Evolutionary conservation across 306 rosid genomes (phyloP).

Genomic region (Vicia sativa): DNA sequence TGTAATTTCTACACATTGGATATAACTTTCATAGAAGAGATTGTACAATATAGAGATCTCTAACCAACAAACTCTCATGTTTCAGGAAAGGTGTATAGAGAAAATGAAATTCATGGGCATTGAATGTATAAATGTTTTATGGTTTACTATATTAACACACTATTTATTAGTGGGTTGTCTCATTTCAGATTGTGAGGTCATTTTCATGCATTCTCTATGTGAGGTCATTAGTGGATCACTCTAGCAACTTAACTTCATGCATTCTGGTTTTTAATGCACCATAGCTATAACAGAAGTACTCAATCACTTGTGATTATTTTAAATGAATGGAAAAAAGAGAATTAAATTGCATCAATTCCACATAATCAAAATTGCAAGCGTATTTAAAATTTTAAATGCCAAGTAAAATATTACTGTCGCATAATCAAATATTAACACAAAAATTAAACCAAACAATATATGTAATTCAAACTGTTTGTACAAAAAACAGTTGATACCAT

Average conservation of each 20-base stretch:
- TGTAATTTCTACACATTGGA: no score
- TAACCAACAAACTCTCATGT: constrained; percentile 31
- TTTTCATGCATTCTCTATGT: not conserved
- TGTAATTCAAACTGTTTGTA: constrained; percentile 21
- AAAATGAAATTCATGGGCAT: constrained; percentile 30
- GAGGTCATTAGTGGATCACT: no score
- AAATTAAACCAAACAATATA: constrained; percentile 14
- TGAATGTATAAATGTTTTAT: constrained; percentile 23
- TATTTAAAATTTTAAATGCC: no score
- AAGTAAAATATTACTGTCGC: no score
- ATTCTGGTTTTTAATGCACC: no score
- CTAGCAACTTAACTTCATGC: no score
- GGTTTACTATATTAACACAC: constrained; percentile 36
- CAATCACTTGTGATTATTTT: no score
- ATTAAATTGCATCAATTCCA: no score
- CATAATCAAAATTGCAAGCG: no score
- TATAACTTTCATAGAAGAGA: constrained; percentile 8
- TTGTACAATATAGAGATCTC: constrained; percentile 31
- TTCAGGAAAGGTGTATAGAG: constrained; percentile 33
- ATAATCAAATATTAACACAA: not conserved
- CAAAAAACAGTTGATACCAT: constrained; percentile 31
- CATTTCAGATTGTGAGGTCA: not conserved
- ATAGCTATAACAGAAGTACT: no score
- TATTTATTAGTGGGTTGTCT: not conserved
- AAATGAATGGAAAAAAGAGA: no score